These are phyloP conservation scores for Fraxinus baroniana DNA, from an alignment of 305 asterid genomes.

Conservation along the genomic window DNA sequence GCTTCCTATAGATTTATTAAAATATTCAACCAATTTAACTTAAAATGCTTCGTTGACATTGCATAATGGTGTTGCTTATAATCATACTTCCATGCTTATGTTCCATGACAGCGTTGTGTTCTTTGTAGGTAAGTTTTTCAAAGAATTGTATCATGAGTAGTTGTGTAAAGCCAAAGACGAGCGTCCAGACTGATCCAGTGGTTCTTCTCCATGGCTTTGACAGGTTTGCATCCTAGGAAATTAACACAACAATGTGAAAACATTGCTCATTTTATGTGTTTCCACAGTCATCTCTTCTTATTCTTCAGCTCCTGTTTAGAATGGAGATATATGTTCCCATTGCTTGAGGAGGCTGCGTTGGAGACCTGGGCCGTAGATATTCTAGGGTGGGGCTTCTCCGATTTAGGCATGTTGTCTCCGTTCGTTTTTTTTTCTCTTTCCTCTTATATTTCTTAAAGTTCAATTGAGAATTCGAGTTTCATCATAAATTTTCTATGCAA, in stretches of 20 bases:
- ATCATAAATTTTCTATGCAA: neutral
- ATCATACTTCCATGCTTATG: neutral
- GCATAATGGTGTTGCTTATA: neutral
- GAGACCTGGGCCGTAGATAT: slow-evolving; percentile 90
- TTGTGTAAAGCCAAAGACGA: slow-evolving; percentile 65
- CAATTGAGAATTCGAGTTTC: neutral
- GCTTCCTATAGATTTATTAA: neutral
- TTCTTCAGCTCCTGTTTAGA: slow-evolving; percentile 89
- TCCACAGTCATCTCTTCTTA: slow-evolving; percentile 49
- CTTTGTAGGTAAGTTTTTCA: slow-evolving; percentile 56
- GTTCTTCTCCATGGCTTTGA: slow-evolving; percentile 97
- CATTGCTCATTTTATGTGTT: slow-evolving; percentile 21
- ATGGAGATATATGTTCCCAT: slow-evolving; percentile 82
- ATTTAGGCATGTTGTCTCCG: slow-evolving; percentile 50
- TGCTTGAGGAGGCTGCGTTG: slow-evolving; percentile 81
- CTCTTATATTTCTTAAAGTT: neutral
- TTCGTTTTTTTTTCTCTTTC: slow-evolving; percentile 1
- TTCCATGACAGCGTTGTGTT: neutral
- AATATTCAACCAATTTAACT: neutral
- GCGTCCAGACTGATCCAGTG: slow-evolving; percentile 45
- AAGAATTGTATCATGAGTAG: slow-evolving; percentile 64
- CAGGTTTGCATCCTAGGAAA: slow-evolving; percentile 48
- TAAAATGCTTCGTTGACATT: neutral
- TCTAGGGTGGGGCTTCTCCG: slow-evolving; percentile 97
- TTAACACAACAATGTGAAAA: slow-evolving; percentile 13